Percentiles rank a stretch among this genome's conserved stretches.
Evolutionary conservation across 371 early-diverging fungal genomes (phyloP).

Genomic region (Basidiobolus meristosporus): DNA sequence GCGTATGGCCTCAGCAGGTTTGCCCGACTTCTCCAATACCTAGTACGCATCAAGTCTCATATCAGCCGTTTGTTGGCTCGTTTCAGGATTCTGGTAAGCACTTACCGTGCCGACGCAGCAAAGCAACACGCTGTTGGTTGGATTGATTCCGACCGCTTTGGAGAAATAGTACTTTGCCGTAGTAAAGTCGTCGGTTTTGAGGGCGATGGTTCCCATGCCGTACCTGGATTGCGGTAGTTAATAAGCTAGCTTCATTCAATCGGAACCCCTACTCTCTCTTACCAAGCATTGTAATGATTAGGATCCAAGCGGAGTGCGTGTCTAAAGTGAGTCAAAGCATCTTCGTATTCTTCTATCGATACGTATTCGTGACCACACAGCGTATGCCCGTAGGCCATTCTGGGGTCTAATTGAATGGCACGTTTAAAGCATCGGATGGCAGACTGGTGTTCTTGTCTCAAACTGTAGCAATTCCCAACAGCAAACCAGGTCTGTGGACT

Average conservation of each 20-base stretch:
- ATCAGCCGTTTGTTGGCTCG: too few relatives aligned
- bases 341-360: constrained; percentile 41
- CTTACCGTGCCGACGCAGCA: constrained; percentile 24
- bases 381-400: constrained; percentile 53
- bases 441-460: constrained; percentile 41
- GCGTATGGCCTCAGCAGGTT: neutral
- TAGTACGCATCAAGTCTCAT: too few relatives aligned
- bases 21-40: constrained; percentile 8
- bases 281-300: constrained; percentile 65
- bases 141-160: constrained; percentile 35
- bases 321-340: constrained; percentile 44
- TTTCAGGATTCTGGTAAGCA: too few relatives aligned
- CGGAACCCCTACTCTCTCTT: too few relatives aligned
- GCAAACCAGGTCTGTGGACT: constrained; percentile 61
- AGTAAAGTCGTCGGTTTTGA: constrained; percentile 34
- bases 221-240: constrained; percentile 20
- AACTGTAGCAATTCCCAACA: constrained; percentile 52
- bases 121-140: constrained; percentile 29
- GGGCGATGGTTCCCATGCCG: constrained; percentile 40
- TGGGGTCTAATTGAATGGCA: constrained; percentile 46
- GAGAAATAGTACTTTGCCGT: constrained; percentile 38
- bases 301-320: constrained; percentile 39
- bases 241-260: neutral
- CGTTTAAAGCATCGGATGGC: constrained; percentile 54
- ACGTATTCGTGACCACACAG: constrained; percentile 64